These are phyloP conservation scores for Juglanconis oblonga DNA, from an alignment of 2,329 filamentous ascomycete species.

Conservation along the genomic window DNA sequence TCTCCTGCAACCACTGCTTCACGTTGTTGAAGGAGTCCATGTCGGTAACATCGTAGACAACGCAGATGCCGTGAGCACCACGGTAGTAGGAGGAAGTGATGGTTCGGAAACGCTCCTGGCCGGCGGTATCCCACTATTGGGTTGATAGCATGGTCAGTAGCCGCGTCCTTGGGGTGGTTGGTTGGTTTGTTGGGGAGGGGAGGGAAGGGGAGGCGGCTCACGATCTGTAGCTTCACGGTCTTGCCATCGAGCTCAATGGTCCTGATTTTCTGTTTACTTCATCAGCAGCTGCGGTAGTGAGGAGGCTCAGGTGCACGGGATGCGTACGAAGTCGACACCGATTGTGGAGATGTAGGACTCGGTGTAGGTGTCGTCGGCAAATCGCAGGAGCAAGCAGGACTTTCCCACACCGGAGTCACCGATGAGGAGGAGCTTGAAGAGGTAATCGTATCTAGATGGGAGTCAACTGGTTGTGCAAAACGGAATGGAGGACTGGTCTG, in stretches of 20 bases:
- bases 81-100: slow-evolving; percentile 99
- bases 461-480: slow-evolving; percentile 23
- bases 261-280: slow-evolving; percentile 80
- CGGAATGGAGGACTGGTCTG: neutral
- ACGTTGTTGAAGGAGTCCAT: slow-evolving; percentile 99
- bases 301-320: neutral
- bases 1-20: slow-evolving; percentile 99
- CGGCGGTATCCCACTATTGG: slow-evolving; percentile 92
- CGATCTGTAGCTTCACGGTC: slow-evolving; percentile 99
- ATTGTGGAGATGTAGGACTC: slow-evolving; percentile 99
- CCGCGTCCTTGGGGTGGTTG: neutral
- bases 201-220: slow-evolving; percentile 46
- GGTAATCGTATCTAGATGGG: slow-evolving; percentile 90
- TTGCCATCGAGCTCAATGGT: slow-evolving; percentile 99
- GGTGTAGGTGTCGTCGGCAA: slow-evolving; percentile 98
- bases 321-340: slow-evolving; percentile 94
- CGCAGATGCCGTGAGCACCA: slow-evolving; percentile 97
- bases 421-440: slow-evolving; percentile 99
- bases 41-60: slow-evolving; percentile 99
- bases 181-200: neutral
- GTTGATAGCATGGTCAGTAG: slow-evolving; percentile 27
- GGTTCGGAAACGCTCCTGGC: slow-evolving; percentile 98
- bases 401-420: slow-evolving; percentile 99
- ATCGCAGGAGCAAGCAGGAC: slow-evolving; percentile 96
- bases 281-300: slow-evolving; percentile 27